Conservation (phyloP, 2,329 filamentous ascomycete genomes). For the Penicillium sclerotiorum region DNA sequence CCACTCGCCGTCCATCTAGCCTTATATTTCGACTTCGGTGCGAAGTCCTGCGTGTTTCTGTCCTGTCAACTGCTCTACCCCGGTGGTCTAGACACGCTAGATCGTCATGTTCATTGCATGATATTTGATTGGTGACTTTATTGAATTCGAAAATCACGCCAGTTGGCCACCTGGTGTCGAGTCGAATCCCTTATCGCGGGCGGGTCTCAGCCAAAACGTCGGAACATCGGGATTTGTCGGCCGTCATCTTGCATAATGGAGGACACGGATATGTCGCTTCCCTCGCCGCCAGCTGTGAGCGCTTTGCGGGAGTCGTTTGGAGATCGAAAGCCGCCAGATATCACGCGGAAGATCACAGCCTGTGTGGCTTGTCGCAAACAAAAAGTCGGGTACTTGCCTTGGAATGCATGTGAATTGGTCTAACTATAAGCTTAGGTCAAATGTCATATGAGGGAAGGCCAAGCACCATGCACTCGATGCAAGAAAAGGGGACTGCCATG, state of each 20-base stretch:
- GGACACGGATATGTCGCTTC: constrained; percentile 4
- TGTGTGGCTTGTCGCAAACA: constrained; percentile 36
- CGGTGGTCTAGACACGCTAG: neutral
- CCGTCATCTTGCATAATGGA: neutral
- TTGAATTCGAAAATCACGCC: too few species aligned
- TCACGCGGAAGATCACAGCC: constrained; percentile 36
- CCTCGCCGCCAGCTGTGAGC: constrained; percentile 5
- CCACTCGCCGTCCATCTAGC: constrained; percentile 7
- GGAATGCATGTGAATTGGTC: neutral
- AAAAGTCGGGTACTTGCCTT: constrained; percentile 16
- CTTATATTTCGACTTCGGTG: constrained; percentile 12
- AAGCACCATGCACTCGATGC: constrained; percentile 45
- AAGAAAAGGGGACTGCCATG: constrained; percentile 45
- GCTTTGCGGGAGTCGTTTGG: constrained; percentile 38
- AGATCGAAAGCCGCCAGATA: constrained; percentile 39
- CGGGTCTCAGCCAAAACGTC: neutral
- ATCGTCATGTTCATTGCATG: neutral
- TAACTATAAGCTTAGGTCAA: constrained; percentile 33
- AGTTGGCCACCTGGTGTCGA: too few species aligned
- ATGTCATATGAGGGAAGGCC: constrained; percentile 44
- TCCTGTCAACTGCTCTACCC: neutral
- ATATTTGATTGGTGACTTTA: neutral
- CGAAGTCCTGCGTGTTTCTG: constrained; percentile 16
- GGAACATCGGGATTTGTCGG: neutral
- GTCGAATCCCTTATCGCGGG: neutral